Percentiles rank a stretch among this genome's conserved stretches.
Conservation (phyloP, 176 grass and related monocot genomes). For the Puya raimondii region DNA sequence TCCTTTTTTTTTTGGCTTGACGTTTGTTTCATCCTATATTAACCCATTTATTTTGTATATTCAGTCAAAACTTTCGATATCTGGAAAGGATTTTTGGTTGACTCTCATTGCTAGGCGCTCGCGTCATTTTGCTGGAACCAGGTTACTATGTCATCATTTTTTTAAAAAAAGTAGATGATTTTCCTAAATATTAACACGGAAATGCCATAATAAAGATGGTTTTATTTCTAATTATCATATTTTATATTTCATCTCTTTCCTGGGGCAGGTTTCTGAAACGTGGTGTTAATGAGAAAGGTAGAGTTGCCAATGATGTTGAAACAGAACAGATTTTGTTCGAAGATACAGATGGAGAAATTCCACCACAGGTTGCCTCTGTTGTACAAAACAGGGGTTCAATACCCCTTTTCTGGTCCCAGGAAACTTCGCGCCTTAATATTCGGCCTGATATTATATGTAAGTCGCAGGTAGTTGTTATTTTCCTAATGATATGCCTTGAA, state of each 20-base stretch:
- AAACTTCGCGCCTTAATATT: conserved; percentile 93
- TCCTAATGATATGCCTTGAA: not conserved
- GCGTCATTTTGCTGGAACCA: conserved; percentile 99
- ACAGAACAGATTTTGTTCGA: conserved; percentile 95
- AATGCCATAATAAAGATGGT: conserved; percentile 1
- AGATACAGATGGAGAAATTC: conserved; percentile 51
- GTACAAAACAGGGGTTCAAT: conserved; percentile 96
- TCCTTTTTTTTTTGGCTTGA: not conserved
- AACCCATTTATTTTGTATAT: conserved; percentile 27
- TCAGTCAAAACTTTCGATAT: conserved; percentile 65
- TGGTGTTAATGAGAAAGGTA: conserved; percentile 92
- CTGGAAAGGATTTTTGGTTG: conserved; percentile 81
- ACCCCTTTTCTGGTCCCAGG: conserved; percentile 96
- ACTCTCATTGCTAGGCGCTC: conserved; percentile 94
- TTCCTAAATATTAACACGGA: conserved; percentile 5
- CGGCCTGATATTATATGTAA: conserved; percentile 93
- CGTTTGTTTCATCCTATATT: conserved; percentile 12
- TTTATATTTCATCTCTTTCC: conserved; percentile 16
- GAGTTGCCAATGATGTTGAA: conserved; percentile 99
- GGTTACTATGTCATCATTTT: conserved; percentile 36
- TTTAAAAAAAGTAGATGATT: not conserved
- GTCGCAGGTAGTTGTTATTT: conserved; percentile 21
- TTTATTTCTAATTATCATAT: conserved; percentile 9
- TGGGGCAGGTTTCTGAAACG: conserved; percentile 78
- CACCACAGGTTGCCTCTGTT: conserved; percentile 66